A percentile compares a stretch with the other conserved stretches of the same genome.
These are phyloP conservation scores for Phialocephala sp. DNA, from an alignment of 2,329 filamentous ascomycete genomes.

Conservation along the genomic window DNA sequence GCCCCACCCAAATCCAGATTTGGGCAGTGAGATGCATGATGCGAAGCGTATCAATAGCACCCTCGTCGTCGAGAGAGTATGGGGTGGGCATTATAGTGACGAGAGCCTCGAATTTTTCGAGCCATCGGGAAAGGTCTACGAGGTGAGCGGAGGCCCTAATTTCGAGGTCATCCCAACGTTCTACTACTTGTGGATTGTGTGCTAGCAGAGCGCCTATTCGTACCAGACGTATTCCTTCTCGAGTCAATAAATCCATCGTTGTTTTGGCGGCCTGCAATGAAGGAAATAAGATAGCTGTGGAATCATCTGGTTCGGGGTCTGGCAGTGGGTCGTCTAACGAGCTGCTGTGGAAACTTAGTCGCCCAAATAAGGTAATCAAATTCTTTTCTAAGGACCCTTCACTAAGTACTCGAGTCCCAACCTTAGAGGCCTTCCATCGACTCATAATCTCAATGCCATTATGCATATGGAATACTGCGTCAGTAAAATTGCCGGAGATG, in stretches of 20 bases:
- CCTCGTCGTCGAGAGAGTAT: constrained; percentile 5
- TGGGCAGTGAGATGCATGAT: constrained; percentile 17
- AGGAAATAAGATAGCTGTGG: not conserved
- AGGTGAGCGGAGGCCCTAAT: not conserved
- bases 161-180: not conserved
- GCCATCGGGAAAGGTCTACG: constrained; percentile 4
- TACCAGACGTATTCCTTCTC: not conserved
- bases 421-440: constrained; percentile 17
- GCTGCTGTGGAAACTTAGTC: constrained; percentile 14
- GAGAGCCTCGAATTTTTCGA: not conserved
- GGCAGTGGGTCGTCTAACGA: constrained; percentile 12
- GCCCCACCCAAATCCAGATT: constrained; percentile 21
- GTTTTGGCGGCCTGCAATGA: not conserved
- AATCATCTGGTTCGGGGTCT: not conserved
- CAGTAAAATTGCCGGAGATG: constrained; percentile 54
- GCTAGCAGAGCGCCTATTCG: not conserved
- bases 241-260: constrained; percentile 3
- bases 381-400: constrained; percentile 25
- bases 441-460: constrained; percentile 42
- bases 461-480: constrained; percentile 47
- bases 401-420: not conserved
- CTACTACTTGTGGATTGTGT: not conserved
- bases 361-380: constrained; percentile 19
- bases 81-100: not conserved
- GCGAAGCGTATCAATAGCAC: constrained; percentile 10